These are phyloP conservation scores for Boletus rubropictus DNA, from an alignment of 768 basidiomycete genomes.

Conservation along the genomic window DNA sequence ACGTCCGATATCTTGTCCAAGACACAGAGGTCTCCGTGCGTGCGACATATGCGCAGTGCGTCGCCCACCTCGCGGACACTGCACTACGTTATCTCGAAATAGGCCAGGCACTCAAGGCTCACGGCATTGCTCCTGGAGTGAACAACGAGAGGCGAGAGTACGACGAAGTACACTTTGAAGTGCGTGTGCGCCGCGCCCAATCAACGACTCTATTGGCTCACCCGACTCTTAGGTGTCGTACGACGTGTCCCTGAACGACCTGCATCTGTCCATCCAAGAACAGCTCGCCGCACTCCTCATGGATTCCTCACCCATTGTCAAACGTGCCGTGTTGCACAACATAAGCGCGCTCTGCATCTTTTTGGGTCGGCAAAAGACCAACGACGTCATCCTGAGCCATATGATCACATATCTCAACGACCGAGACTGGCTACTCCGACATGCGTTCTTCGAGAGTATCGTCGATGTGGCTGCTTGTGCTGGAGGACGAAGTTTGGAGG, in stretches of 20 bases:
- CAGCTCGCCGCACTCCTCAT: slow-evolving; percentile 82
- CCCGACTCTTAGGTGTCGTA: slow-evolving; percentile 67
- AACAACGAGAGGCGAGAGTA: slow-evolving; percentile 57
- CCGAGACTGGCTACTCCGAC: slow-evolving; percentile 85
- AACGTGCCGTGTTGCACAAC: slow-evolving; percentile 81
- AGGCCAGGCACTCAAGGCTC: slow-evolving; percentile 83
- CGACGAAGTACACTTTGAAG: slow-evolving; percentile 80
- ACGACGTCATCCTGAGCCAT: slow-evolving; percentile 89
- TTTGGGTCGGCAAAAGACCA: slow-evolving; percentile 86
- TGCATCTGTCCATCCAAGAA: slow-evolving; percentile 81
- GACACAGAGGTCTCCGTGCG: slow-evolving; percentile 85
- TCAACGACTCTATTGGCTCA: neutral
- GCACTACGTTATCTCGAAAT: slow-evolving; percentile 89
- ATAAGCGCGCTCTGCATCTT: slow-evolving; percentile 90
- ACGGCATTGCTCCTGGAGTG: slow-evolving; percentile 49
- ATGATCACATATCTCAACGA: slow-evolving; percentile 84
- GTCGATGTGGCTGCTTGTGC: slow-evolving; percentile 95
- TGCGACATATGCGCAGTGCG: slow-evolving; percentile 76
- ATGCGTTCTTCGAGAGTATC: slow-evolving; percentile 92
- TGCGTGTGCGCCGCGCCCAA: slow-evolving; percentile 22
- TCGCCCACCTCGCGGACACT: slow-evolving; percentile 80
- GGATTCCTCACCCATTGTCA: slow-evolving; percentile 85
- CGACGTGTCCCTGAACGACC: slow-evolving; percentile 78
- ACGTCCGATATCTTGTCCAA: slow-evolving; percentile 72
- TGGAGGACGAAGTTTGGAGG: slow-evolving; percentile 85